These are phyloP conservation scores for Syncephalastrum sp. DNA, from an alignment of 371 early-diverging fungal genomes.

Conservation along the genomic window DNA sequence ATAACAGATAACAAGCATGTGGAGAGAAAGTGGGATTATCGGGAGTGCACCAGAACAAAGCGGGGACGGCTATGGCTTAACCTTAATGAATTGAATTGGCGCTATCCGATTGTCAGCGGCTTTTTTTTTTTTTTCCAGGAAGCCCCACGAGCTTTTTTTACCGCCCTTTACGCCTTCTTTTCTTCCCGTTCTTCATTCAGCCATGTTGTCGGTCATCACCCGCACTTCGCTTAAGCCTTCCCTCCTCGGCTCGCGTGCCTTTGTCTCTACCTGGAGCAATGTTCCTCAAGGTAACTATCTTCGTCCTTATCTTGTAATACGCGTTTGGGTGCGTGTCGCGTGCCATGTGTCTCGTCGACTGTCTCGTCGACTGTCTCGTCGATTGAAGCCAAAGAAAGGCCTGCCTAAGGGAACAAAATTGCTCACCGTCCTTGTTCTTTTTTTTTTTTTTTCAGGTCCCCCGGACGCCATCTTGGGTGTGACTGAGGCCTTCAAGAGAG, in stretches of 20 bases:
- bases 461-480: constrained; percentile 97
- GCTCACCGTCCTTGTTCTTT: not conserved
- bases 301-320: not conserved
- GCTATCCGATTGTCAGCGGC: too few relatives aligned
- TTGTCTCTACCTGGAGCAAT: constrained; percentile 72
- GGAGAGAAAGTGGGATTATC: too few relatives aligned
- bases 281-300: constrained; percentile 66
- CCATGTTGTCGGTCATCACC: constrained; percentile 51
- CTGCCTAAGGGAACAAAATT: not conserved
- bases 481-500: constrained; percentile 95
- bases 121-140: constrained; percentile 7
- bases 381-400: too few relatives aligned
- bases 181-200: constrained; percentile 11
- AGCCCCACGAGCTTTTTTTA: constrained; percentile 6
- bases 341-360: not conserved
- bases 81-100: too few relatives aligned
- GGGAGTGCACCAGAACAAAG: too few relatives aligned
- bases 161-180: constrained; percentile 10
- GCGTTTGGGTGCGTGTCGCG: too few relatives aligned
- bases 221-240: constrained; percentile 40
- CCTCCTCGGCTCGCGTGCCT: constrained; percentile 52
- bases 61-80: too few relatives aligned
- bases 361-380: too few relatives aligned
- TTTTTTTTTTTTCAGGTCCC: constrained; percentile 61
- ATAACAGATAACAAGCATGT: too few relatives aligned